Evolutionary conservation across 768 basidiomycete genomes (phyloP), one percentile per base, ranked within the genome.

Genomic region (Lactifluus hygrophoroides): DNA sequence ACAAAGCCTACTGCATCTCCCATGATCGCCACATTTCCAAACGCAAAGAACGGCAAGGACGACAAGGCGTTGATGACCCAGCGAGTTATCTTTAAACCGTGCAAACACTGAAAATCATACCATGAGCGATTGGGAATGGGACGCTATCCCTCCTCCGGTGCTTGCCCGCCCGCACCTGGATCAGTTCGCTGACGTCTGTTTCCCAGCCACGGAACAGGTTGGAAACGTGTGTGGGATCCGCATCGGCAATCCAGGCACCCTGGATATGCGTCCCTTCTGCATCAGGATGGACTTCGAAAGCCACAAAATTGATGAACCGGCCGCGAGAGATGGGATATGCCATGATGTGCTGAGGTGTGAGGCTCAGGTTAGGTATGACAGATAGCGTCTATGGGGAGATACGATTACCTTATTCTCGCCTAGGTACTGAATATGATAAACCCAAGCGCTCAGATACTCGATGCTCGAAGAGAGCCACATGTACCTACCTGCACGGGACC

Each of bases 31-130:
- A 85, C 82, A 10, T 77, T 70, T 17, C 79, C 81, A n/a, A 74
- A 74, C 2, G 77, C 75, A 53, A 76, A 80, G 8, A 80, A 72
- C 0, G 72, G 71, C 21, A 88, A 68, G 6, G 82, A 78, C 51
- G 73, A 74, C 2, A 82, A 71, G 4, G 74, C 77, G 65, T 86
- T 81, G 30, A 89, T 77, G 0, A 82, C 83, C 87, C 87, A 88
- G 37, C 80, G 71, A 23, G 75, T 69, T 25, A 47, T 37, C 30
- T 17, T 48, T 19, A 62, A 44, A 60, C 63, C 47, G 30, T 30
- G 38, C 25, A 54, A 4, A 30, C 48, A 56, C 45, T 48, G 43
- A 14, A 51, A 28, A 17, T 5, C 32, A 32, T 32, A 37, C 23
- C 13, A n/a, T 14, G 11, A 6, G 21, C 50, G 30, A 50, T n/a